phyloP scores from a whole-genome alignment of 352 stramenopile genomes.

The Phytophthora megakarya region DNA sequence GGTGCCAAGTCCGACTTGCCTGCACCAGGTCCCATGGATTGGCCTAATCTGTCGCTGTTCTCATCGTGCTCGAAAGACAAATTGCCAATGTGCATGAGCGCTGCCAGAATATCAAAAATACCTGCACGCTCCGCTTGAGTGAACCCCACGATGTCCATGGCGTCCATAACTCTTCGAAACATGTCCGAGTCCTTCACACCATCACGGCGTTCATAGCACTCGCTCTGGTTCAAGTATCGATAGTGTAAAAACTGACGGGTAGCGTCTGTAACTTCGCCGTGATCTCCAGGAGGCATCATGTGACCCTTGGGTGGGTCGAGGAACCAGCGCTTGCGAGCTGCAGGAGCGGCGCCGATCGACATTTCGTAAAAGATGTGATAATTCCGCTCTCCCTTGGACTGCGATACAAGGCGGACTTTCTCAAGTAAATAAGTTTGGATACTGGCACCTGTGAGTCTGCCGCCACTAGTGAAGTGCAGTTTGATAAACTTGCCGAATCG shows the following conservation, averaged over 20 bases:
- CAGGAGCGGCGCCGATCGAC: slow-evolving; percentile 56
- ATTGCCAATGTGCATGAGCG: slow-evolving; percentile 91
- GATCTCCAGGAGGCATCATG: slow-evolving; percentile 46
- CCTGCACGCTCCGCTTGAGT: slow-evolving; percentile 69
- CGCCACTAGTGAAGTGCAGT: slow-evolving; percentile 81
- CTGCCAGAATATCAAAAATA: slow-evolving; percentile 84
- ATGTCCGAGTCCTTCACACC: slow-evolving; percentile 76
- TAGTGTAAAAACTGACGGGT: slow-evolving; percentile 73
- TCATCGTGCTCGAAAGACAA: slow-evolving; percentile 86
- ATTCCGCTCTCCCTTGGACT: slow-evolving; percentile 82
- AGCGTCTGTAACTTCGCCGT: slow-evolving; percentile 44
- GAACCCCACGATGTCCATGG: slow-evolving; percentile 87
- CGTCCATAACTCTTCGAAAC: slow-evolving; percentile 79
- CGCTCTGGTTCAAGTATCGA: slow-evolving; percentile 86
- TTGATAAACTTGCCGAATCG: slow-evolving; percentile 94
- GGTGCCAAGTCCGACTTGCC: slow-evolving; percentile 52
- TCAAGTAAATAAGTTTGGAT: slow-evolving; percentile 96
- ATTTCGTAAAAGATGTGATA: slow-evolving; percentile 92
- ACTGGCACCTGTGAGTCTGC: slow-evolving; percentile 76
- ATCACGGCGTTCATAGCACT: slow-evolving; percentile 82
- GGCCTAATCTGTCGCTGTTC: slow-evolving; percentile 50
- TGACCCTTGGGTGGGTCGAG: slow-evolving; percentile 57
- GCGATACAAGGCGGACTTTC: slow-evolving; percentile 90
- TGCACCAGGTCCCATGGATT: slow-evolving; percentile 37
- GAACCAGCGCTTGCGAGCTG: slow-evolving; percentile 60